phyloP scores from a whole-genome alignment of 2,329 filamentous ascomycete genomes.

The Aaosphaeria pasadenensis region DNA sequence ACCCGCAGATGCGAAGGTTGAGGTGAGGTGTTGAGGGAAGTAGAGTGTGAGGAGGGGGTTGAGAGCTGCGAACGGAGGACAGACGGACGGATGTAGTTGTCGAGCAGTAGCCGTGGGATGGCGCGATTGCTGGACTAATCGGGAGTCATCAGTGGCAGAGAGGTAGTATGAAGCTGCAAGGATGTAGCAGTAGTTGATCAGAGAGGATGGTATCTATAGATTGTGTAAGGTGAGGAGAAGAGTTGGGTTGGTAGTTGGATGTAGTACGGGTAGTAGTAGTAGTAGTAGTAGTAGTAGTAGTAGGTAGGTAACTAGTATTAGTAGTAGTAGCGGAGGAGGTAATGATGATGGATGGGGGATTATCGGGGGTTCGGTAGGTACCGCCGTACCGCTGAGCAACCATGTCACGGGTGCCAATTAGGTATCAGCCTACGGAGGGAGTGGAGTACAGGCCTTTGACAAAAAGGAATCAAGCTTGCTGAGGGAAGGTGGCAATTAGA shows the following conservation, averaged over 20 bases:
- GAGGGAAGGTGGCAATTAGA: no score
- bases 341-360: not conserved
- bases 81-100: not conserved
- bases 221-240: no score
- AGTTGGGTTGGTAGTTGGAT: not conserved
- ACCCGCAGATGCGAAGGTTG: constrained; percentile 30
- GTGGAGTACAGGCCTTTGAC: no score
- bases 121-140: constrained; percentile 9
- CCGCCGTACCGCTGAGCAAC: no score
- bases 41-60: not conserved
- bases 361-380: not conserved
- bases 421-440: no score
- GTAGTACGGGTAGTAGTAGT: constrained; percentile 6
- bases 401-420: no score
- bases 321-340: not conserved
- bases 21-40: constrained; percentile 18
- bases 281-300: constrained; percentile 6
- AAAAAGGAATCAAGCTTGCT: no score
- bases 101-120: constrained; percentile 11
- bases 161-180: constrained; percentile 6
- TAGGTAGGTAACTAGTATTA: constrained; percentile 1
- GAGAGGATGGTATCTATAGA: not conserved
- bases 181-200: not conserved
- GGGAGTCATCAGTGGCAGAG: constrained; percentile 13
- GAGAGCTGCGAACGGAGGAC: no score